Conservation (phyloP, 2,329 filamentous ascomycete species). For the Colletotrichum sublineola region DNA sequence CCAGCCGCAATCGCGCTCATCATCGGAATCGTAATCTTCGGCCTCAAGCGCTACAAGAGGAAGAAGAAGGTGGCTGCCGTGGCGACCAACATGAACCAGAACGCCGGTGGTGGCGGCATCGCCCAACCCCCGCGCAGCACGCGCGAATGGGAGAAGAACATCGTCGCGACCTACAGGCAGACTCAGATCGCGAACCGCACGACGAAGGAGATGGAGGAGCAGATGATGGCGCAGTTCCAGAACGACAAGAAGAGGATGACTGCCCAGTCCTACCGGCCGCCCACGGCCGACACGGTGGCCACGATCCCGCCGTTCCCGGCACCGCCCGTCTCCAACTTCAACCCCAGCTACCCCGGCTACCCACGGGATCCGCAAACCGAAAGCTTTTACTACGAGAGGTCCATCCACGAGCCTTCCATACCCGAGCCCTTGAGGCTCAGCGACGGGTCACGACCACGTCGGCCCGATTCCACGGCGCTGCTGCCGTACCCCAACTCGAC, state of each 20-base stretch:
- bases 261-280: neutral
- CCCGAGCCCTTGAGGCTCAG: conserved; percentile 25
- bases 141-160: conserved; percentile 23
- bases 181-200: conserved; percentile 33
- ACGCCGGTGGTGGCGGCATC: neutral
- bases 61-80: conserved; percentile 35
- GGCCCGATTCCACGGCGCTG: neutral
- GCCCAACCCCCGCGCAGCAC: conserved; percentile 23
- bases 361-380: neutral
- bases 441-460: neutral
- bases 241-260: neutral
- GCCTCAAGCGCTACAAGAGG: conserved; percentile 25
- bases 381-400: conserved; percentile 37
- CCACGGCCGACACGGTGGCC: too few relatives aligned
- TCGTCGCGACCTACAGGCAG: conserved; percentile 30
- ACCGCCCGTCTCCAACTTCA: neutral
- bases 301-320: neutral
- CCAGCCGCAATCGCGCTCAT: conserved; percentile 25
- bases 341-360: neutral
- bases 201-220: conserved; percentile 36
- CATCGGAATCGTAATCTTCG: conserved; percentile 28
- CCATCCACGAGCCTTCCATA: conserved; percentile 21
- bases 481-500: conserved; percentile 30
- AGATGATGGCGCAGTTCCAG: conserved; percentile 30
- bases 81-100: conserved; percentile 23